Percentiles rank a stretch among this genome's conserved stretches.
phyloP scores from a whole-genome alignment of 257 asterid species.

The Penstemon newberryi region DNA sequence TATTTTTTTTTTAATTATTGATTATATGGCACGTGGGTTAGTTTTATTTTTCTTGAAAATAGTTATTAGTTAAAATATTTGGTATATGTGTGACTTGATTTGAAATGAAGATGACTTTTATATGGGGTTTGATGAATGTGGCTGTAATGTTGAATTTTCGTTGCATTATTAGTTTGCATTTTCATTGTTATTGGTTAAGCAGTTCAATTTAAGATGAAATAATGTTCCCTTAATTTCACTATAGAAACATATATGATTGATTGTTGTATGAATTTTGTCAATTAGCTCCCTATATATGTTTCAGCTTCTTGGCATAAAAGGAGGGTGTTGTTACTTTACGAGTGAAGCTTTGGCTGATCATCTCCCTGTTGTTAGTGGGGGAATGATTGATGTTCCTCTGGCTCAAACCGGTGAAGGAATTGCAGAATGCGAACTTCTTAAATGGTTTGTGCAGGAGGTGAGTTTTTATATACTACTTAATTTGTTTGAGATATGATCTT shows the following conservation, averaged over 20 bases:
- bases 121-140: constrained; percentile 13
- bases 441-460: constrained; percentile 96
- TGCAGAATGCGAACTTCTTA: constrained; percentile 96
- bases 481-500: constrained; percentile 12
- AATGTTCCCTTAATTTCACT: not conserved
- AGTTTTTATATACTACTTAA: constrained; percentile 27
- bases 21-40: not conserved
- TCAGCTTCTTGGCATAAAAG: constrained; percentile 49
- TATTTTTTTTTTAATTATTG: not conserved
- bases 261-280: not conserved
- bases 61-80: not conserved
- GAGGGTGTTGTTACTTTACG: constrained; percentile 38
- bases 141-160: constrained; percentile 14
- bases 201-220: not conserved
- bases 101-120: not conserved
- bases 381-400: constrained; percentile 76
- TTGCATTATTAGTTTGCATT: constrained; percentile 4
- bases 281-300: constrained; percentile 8
- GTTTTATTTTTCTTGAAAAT: not conserved
- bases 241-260: not conserved
- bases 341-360: constrained; percentile 52
- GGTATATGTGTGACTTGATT: not conserved
- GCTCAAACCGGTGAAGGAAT: constrained; percentile 99
- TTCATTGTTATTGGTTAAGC: not conserved
- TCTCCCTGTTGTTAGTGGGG: constrained; percentile 33